Base-by-base conservation (phyloP, 2,329 filamentous ascomycete species). In the Cercospora brassicicola region DNA sequence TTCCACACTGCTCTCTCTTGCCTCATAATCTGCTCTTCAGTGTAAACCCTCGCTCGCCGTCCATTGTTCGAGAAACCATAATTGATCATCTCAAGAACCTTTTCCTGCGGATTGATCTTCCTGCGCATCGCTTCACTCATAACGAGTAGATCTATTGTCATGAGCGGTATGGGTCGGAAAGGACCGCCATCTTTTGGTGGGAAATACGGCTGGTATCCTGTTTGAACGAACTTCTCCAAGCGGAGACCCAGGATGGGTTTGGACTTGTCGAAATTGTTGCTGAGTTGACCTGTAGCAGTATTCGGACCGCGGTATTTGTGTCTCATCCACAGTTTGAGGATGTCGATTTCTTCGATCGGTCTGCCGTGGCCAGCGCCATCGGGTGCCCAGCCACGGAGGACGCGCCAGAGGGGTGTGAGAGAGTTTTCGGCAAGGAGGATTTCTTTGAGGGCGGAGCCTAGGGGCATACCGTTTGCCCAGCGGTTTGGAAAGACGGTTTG, bases 31-130 rank as follows among this genome's bases (percentile, higher is more conserved):
- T 65, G 18, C 57, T 69, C 45, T 42, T 67, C 65, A 7, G 55
- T 69, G 1, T 20, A 45, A 4, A 62, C 56, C 11, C 28, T 36
- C 10, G 60, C 39, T 26, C 55, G 53, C 28, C 42, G 39, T 9
- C 53, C 67, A n/a, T 31, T 9, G 10, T n/a, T 45, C 3, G 65
- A 30, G 39, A 75, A 75, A 0, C 91, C 90, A 82, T 86, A 91
- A 15, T 86, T 69, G 72, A 89, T 82, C 83, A 91, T 89, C 66
- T 84, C 80, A 13, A 84, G 73, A 57, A 89, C 81, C 72, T 86
- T 82, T 11, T 81, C 69, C 64, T 88, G 82, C n/a, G 91, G 76
- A 23, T 82, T 70, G 36, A 91, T 75, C 0, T 82, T 76, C 15
- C 90, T 80, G 15, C 83, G 79, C 0, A 84, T 77, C 0, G 84